These are phyloP conservation scores for Wickerhamiella bombiphila DNA, from an alignment of 805 yeast species.

Conservation along the genomic window DNA sequence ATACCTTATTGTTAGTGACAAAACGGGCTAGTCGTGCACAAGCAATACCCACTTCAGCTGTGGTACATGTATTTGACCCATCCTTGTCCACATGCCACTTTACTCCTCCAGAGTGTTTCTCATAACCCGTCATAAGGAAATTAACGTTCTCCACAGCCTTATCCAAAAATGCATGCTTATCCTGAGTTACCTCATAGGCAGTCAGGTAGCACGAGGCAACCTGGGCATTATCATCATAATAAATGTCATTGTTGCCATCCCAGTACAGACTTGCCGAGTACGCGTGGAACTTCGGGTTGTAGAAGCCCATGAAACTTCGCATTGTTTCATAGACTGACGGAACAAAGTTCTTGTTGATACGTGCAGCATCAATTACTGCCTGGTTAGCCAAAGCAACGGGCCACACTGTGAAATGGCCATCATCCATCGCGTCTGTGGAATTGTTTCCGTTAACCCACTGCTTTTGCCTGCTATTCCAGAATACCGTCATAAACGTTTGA, in stretches of 20 bases:
- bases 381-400: conserved; percentile 52
- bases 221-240: conserved; percentile 66
- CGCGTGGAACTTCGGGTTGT: conserved; percentile 36
- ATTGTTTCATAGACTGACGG: conserved; percentile 43
- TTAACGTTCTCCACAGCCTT: conserved; percentile 43
- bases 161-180: conserved; percentile 36
- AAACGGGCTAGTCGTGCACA: conserved; percentile 42
- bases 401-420: conserved; percentile 51
- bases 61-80: conserved; percentile 51
- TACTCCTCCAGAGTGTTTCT: conserved; percentile 44
- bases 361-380: conserved; percentile 52
- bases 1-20: conserved; percentile 28
- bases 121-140: conserved; percentile 48
- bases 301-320: conserved; percentile 35
- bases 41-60: conserved; percentile 52
- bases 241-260: conserved; percentile 45
- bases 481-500: conserved; percentile 13
- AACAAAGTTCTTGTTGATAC: conserved; percentile 32
- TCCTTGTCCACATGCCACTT: conserved; percentile 50
- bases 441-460: conserved; percentile 19
- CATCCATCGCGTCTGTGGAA: conserved; percentile 36
- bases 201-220: conserved; percentile 49
- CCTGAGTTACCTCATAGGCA: conserved; percentile 54
- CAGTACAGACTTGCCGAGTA: conserved; percentile 51
- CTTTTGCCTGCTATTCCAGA: conserved; percentile 18